A percentile compares a stretch with the other conserved stretches of the same genome.
phyloP scores from a whole-genome alignment of 1,139 yeast species.

The Pichiaceae sp. region DNA sequence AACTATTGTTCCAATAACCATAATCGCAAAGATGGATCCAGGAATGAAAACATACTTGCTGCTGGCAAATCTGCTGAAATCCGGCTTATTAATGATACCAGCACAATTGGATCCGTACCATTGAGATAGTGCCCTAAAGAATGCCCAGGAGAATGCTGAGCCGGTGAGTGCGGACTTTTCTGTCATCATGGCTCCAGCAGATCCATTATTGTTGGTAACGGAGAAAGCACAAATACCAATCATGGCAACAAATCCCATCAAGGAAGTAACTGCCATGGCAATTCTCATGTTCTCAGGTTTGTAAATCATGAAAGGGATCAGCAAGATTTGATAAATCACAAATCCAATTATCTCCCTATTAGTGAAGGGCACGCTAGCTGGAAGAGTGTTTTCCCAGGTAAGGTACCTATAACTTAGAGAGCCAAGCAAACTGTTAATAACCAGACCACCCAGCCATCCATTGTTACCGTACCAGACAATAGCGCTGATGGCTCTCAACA shows the following conservation, averaged over 20 bases:
- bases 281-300: constrained; percentile 20
- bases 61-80: constrained; percentile 30
- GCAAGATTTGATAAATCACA: background rate
- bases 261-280: constrained; percentile 25
- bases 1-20: constrained; percentile 29
- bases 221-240: constrained; percentile 24
- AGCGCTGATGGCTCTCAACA: constrained; percentile 27
- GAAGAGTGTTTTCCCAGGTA: constrained; percentile 28
- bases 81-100: constrained; percentile 35
- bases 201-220: constrained; percentile 16
- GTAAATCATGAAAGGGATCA: background rate
- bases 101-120: constrained; percentile 30
- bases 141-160: constrained; percentile 16
- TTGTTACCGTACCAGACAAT: constrained; percentile 30
- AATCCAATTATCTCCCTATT: constrained; percentile 23
- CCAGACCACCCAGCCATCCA: constrained; percentile 30
- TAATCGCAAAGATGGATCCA: constrained; percentile 22
- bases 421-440: constrained; percentile 24
- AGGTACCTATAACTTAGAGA: constrained; percentile 23
- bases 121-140: constrained; percentile 6
- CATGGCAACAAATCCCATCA: constrained; percentile 29
- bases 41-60: constrained; percentile 17
- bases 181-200: constrained; percentile 22
- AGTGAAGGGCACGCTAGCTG: constrained; percentile 26
- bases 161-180: constrained; percentile 12